Evolutionary conservation across 2,329 filamentous ascomycete genomes (phyloP), one percentile per base, ranked within the genome.

Genomic region (Sphaerulina vaccinii): DNA sequence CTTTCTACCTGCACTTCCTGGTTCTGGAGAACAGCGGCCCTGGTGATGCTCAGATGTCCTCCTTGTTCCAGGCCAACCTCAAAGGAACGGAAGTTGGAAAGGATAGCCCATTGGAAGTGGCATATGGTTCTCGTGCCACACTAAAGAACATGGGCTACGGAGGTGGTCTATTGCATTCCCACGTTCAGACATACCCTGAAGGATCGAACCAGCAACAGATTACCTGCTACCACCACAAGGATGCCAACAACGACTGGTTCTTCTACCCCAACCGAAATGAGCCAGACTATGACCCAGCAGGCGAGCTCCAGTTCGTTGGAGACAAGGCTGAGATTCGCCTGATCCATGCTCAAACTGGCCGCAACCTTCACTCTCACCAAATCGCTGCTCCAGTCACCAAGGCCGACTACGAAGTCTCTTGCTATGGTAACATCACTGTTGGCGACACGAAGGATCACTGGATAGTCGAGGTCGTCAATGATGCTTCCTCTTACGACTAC

Each of bases 101-200:
- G 71, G 87, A 96, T 70, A 96, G 91, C 67, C 93, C 95, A 18
- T 80, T 99, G 13, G 93, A 99, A 68, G 79, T 99, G 59, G 92
- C 90, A 4, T 79, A 87, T 58, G 93, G 95, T 21, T 99, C 93
- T 29, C 84, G 87, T 53, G 88, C 87, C 7, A 99, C 93, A 0
- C 77, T 99, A 61, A 99, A 99, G 80, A 99, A 99, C 71, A 99
- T 97, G 93, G 93, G 93, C 24, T 99, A 99, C 65, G 93, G 93
- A 54, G 93, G 93, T 68, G 93, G 93, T 70, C 83, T 99, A 29
- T 84, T 97, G 39, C 92, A 97, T 74, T 96, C 91, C 36, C 93
- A 97, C 77, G 83, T 96, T 56, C 92, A 97, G 74, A 96, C 90
- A 7, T 97, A 90, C 70, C 92, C 92, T 0, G 91, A 96, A 68